Percentiles rank a stretch among this genome's conserved stretches.
Evolutionary conservation across 2,329 filamentous ascomycete species (phyloP).

Genomic region (Venturia asperata): DNA sequence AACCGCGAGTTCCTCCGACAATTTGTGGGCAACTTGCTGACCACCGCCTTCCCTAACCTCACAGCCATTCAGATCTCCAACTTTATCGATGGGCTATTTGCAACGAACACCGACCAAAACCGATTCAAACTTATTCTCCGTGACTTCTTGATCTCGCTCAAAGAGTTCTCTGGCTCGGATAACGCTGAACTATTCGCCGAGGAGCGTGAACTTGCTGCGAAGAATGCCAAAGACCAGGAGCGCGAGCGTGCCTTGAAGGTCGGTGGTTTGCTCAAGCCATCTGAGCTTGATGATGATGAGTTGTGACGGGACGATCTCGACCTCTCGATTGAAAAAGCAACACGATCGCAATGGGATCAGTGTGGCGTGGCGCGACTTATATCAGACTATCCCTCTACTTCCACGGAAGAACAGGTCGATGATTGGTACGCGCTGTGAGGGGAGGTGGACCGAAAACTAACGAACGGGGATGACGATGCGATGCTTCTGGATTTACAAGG

Average conservation of each 20-base stretch:
- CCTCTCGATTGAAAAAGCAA: not conserved
- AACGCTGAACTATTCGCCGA: constrained; percentile 90
- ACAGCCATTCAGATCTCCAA: constrained; percentile 80
- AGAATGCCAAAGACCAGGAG: constrained; percentile 78
- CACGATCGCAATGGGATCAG: constrained; percentile 5
- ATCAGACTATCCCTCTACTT: not conserved
- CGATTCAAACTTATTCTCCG: constrained; percentile 94
- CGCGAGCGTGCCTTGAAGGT: constrained; percentile 91
- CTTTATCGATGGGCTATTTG: constrained; percentile 87
- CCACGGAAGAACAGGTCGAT: not conserved
- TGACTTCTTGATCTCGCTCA: constrained; percentile 94
- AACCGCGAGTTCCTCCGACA: constrained; percentile 87
- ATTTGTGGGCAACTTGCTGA: constrained; percentile 77
- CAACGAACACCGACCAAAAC: constrained; percentile 78
- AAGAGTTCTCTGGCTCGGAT: constrained; percentile 84
- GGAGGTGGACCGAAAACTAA: not conserved
- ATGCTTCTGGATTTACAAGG: constrained; percentile 11
- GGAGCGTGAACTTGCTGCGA: constrained; percentile 87
- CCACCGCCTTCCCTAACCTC: constrained; percentile 88
- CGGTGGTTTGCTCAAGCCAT: constrained; percentile 90
- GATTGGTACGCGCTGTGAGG: constrained; percentile 1
- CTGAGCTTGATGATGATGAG: constrained; percentile 79
- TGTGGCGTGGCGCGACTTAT: not conserved
- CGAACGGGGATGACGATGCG: not conserved
- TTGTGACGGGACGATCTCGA: constrained; percentile 59